Percentiles rank a stretch among this genome's conserved stretches.
Evolutionary conservation across 352 stramenopile species (phyloP).

Genomic region (Salisapilia sapeloensis): DNA sequence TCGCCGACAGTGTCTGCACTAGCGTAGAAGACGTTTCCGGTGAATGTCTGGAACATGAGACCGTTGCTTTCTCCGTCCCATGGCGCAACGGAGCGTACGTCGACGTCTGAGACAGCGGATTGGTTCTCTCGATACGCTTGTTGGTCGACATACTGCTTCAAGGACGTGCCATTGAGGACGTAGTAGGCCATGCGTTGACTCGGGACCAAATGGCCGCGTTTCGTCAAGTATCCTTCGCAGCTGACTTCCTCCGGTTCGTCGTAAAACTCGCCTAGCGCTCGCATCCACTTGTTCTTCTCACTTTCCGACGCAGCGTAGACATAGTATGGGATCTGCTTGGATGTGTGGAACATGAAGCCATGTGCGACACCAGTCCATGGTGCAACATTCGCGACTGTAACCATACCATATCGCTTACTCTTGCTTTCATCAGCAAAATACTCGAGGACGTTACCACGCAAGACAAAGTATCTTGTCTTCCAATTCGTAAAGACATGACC

Average conservation of each 20-base stretch:
- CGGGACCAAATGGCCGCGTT: constrained; percentile 69
- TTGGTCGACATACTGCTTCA: constrained; percentile 73
- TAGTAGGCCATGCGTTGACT: constrained; percentile 80
- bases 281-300: constrained; percentile 63
- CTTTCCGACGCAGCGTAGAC: constrained; percentile 72
- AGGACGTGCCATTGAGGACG: constrained; percentile 60
- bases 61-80: constrained; percentile 74
- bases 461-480: constrained; percentile 82
- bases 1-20: constrained; percentile 55
- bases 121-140: constrained; percentile 74
- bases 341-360: constrained; percentile 84
- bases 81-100: constrained; percentile 49
- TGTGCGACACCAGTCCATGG: constrained; percentile 72
- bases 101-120: constrained; percentile 70
- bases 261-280: constrained; percentile 71
- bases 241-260: constrained; percentile 71
- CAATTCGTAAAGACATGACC: constrained; percentile 82
- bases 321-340: constrained; percentile 81
- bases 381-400: constrained; percentile 75
- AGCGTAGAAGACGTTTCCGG: constrained; percentile 71
- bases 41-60: constrained; percentile 77
- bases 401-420: constrained; percentile 68
- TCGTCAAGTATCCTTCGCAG: constrained; percentile 77
- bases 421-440: constrained; percentile 79
- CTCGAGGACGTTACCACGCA: constrained; percentile 65